phyloP scores from a whole-genome alignment of 2,329 filamentous ascomycete species.

The Periconia digitata region DNA sequence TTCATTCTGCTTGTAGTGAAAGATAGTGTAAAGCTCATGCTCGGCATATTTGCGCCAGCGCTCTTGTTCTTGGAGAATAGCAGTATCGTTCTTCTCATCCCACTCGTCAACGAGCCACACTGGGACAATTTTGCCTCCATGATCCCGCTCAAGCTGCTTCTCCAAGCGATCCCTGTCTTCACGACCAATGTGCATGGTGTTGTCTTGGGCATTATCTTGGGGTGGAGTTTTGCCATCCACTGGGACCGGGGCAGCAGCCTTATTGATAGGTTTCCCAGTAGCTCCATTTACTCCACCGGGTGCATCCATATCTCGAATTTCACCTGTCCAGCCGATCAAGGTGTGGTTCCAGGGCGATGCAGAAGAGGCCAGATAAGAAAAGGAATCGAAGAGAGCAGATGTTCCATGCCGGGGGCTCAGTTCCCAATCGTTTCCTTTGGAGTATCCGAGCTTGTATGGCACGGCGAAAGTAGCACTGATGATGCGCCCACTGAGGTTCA shows the following conservation, averaged over 20 bases:
- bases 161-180: constrained; percentile 75
- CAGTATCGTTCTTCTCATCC: constrained; percentile 67
- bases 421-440: constrained; percentile 61
- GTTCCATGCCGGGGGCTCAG: constrained; percentile 78
- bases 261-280: constrained; percentile 61
- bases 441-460: constrained; percentile 60
- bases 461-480: constrained; percentile 67
- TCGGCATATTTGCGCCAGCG: constrained; percentile 91
- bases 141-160: constrained; percentile 69
- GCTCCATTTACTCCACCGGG: constrained; percentile 25
- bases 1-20: constrained; percentile 95
- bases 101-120: constrained; percentile 85
- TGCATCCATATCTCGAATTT: constrained; percentile 51
- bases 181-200: constrained; percentile 70
- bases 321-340: constrained; percentile 92
- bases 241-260: constrained; percentile 77
- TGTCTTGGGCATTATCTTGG: constrained; percentile 60
- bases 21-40: constrained; percentile 86
- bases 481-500: constrained; percentile 62
- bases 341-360: constrained; percentile 87
- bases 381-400: constrained; percentile 89
- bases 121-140: constrained; percentile 77
- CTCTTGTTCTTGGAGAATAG: constrained; percentile 76
- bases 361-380: constrained; percentile 82
- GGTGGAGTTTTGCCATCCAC: constrained; percentile 62